phyloP scores from a whole-genome alignment of 202 grass and related monocot species.

The Saccharum hybrid region DNA sequence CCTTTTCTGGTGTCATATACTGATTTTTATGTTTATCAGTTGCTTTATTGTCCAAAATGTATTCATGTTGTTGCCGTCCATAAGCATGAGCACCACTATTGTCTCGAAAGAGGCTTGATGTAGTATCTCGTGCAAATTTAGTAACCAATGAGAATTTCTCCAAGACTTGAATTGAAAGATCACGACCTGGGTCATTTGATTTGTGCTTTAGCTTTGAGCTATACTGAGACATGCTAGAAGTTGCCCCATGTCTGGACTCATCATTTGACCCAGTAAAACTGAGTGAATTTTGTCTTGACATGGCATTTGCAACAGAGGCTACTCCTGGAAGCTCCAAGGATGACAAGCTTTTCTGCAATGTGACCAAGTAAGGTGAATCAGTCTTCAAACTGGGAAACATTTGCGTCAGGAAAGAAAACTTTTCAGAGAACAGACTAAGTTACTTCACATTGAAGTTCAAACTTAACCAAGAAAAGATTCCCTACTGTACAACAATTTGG shows the following conservation, averaged over 20 bases:
- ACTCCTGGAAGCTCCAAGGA: constrained; percentile 91
- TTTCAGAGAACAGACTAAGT: neutral
- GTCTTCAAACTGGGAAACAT: constrained; percentile 31
- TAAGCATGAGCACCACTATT: constrained; percentile 60
- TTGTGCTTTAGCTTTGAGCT: constrained; percentile 65
- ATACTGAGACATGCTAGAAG: constrained; percentile 65
- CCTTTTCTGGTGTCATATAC: constrained; percentile 52
- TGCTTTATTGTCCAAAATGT: constrained; percentile 51
- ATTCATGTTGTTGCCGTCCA: constrained; percentile 60
- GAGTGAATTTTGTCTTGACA: constrained; percentile 68
- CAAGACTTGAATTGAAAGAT: constrained; percentile 88
- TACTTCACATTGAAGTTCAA: neutral
- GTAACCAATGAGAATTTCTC: constrained; percentile 99
- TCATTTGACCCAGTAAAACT: constrained; percentile 62
- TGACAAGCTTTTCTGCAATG: constrained; percentile 90
- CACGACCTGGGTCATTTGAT: constrained; percentile 72
- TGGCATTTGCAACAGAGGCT: constrained; percentile 69
- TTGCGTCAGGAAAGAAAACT: neutral
- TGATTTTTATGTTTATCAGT: constrained; percentile 58
- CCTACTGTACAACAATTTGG: neutral
- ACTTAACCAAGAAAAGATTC: constrained; percentile 6
- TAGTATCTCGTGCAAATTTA: constrained; percentile 93
- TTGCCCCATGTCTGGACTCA: constrained; percentile 46
- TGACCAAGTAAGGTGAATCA: constrained; percentile 1
- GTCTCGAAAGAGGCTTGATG: constrained; percentile 82